Evolutionary conservation across 768 basidiomycete species (phyloP).

Genomic region (Lanmaoa rubissima): DNA sequence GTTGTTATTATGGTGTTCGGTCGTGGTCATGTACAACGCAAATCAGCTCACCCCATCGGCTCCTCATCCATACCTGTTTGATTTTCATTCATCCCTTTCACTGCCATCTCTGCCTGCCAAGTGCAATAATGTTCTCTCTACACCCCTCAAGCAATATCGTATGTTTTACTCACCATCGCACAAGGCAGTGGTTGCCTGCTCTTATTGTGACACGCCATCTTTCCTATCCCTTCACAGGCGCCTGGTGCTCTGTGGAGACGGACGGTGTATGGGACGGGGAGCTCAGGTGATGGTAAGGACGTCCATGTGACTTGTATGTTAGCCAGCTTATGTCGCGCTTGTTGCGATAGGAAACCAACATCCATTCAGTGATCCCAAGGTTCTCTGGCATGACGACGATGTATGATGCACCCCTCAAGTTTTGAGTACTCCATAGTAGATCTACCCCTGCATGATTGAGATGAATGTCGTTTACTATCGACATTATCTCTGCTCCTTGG

Average conservation of each 20-base stretch:
- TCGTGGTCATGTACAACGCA: slow-evolving; percentile 39
- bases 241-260: slow-evolving; percentile 13
- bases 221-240: slow-evolving; percentile 9
- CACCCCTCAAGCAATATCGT: slow-evolving; percentile 31
- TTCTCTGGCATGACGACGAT: background rate
- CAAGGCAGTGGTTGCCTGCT: slow-evolving; percentile 15
- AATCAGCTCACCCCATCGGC: slow-evolving; percentile 29
- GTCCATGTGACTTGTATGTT: background rate
- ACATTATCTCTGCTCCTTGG: slow-evolving; percentile 1
- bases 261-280: background rate
- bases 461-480: slow-evolving; percentile 6
- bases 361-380: background rate
- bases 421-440: slow-evolving; percentile 15
- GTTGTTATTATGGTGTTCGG: slow-evolving; percentile 37
- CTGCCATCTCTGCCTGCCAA: slow-evolving; percentile 25
- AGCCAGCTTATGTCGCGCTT: background rate
- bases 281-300: slow-evolving; percentile 13
- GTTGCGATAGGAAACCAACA: background rate
- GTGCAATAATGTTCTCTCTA: slow-evolving; percentile 29
- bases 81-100: slow-evolving; percentile 22
- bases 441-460: slow-evolving; percentile 5
- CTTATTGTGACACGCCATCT: slow-evolving; percentile 23
- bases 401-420: background rate
- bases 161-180: slow-evolving; percentile 25
- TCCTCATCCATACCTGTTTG: slow-evolving; percentile 28